Conservation (phyloP, 73 alveolate species). For the Paramecium primaurelia region DNA sequence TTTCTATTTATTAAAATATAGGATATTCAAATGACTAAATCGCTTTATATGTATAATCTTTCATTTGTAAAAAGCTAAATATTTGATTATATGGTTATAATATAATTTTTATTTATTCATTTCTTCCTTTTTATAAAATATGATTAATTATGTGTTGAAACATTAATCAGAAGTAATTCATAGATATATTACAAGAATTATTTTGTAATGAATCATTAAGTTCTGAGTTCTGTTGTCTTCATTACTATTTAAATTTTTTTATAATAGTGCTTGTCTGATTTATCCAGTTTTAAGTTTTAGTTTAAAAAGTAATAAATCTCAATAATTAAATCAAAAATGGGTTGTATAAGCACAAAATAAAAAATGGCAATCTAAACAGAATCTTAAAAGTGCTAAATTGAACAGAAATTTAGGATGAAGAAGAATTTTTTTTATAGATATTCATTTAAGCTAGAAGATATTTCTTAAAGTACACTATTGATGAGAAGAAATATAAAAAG, state of each 20-base stretch:
- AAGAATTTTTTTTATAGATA: background rate
- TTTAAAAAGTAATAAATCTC: background rate
- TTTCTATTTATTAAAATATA: too few relatives aligned
- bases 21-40: too few relatives aligned
- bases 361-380: background rate
- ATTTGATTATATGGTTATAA: too few relatives aligned
- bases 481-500: background rate
- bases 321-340: background rate
- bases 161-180: background rate
- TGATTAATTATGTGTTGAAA: too few relatives aligned
- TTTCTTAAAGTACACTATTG: background rate
- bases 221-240: background rate
- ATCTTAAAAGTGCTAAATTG: background rate
- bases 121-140: background rate
- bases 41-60: too few relatives aligned
- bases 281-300: background rate
- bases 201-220: background rate
- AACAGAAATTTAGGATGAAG: background rate
- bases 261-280: background rate
- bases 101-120: too few relatives aligned
- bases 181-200: background rate
- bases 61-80: too few relatives aligned
- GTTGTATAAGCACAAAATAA: background rate
- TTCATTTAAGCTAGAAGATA: background rate
- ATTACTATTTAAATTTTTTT: background rate